Evolutionary conservation across 2,329 filamentous ascomycete species (phyloP), one percentile per base, ranked within the genome.

Genomic region (Ceratocystis albifundus): DNA sequence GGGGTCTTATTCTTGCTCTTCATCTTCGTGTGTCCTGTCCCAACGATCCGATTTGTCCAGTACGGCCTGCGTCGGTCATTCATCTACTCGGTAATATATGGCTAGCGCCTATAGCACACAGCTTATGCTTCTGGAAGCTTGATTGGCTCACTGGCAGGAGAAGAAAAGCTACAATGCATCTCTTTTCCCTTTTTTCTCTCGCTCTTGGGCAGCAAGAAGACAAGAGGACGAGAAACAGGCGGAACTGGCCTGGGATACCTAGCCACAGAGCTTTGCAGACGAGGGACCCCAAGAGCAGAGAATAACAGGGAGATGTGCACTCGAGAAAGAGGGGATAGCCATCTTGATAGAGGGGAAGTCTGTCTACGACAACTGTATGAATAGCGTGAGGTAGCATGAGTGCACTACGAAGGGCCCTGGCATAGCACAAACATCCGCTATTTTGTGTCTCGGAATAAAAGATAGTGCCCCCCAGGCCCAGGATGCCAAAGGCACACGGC

Each of bases 161-260:
- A n/a, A 59, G 32, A n/a, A 59, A 32, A 32, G 10, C 25, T 32
- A n/a, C 46, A n/a, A 10, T 59, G 48, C 48, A 8, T 17, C 32
- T n/a, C 17, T 59, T 59, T 32, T 15, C 25, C 32, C 4, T 30
- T 30, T 59, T 30, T 25, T 36, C 32, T 36, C 32, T 12, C 32
- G 12, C 17, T 32, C 53, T 59, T 59, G 53, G 53, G 53, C 53
- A 59, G 53, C 53, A 59, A 59, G 32, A 59, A 25, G 48, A 53
- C 22, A 17, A 20, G 45, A 2, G 45, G 45, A 48, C 17, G 48
- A 59, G 32, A 32, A 59, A 59, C 2, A 32, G 7, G 4, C 25
- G 12, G n/a, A 30, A 59, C 17, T 6, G 32, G 25, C 53, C 28
- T 5, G 1, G 48, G 20, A 15, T 15, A 22, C 28, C 48, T 6